Conservation (phyloP, 2,329 filamentous ascomycete species). For the Aspergillus quadricinctus region DNA sequence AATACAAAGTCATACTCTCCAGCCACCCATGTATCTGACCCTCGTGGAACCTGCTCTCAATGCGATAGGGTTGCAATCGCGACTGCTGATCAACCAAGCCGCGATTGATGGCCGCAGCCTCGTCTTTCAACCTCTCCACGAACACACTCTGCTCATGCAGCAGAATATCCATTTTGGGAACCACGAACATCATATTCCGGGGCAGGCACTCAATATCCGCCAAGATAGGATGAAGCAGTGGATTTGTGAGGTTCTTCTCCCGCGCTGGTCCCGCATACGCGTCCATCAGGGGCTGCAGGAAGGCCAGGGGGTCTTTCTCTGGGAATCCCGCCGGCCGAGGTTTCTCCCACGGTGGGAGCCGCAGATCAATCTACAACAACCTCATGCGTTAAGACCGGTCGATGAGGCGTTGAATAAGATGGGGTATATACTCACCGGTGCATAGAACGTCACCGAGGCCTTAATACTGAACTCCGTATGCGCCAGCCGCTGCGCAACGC, state of each 20-base stretch:
- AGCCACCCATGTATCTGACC: background rate
- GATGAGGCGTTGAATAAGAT: background rate
- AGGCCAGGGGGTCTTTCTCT: conserved; percentile 34
- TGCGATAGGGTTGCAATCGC: background rate
- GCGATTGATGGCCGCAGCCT: conserved; percentile 2
- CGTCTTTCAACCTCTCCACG: conserved; percentile 3
- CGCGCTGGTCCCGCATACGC: conserved; percentile 35
- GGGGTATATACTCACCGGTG: conserved; percentile 16
- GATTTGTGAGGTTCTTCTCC: conserved; percentile 1
- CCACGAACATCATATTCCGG: conserved; percentile 9
- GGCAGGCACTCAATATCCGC: conserved; percentile 6
- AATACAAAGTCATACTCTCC: background rate
- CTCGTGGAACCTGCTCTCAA: background rate
- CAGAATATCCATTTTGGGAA: conserved; percentile 6
- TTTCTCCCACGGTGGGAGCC: conserved; percentile 39
- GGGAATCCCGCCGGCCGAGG: conserved; percentile 32
- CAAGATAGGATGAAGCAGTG: conserved; percentile 6
- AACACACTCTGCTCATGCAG: conserved; percentile 4
- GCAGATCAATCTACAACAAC: conserved; percentile 32
- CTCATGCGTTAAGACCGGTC: too few relatives aligned
- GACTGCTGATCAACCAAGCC: background rate
- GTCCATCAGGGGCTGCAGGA: conserved; percentile 43
- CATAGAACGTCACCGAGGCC: conserved; percentile 41
- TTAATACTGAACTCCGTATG: conserved; percentile 25
- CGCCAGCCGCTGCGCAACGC: conserved; percentile 22